These are phyloP conservation scores for Citrus glauca DNA, from an alignment of 345 rosid species.

Conservation along the genomic window DNA sequence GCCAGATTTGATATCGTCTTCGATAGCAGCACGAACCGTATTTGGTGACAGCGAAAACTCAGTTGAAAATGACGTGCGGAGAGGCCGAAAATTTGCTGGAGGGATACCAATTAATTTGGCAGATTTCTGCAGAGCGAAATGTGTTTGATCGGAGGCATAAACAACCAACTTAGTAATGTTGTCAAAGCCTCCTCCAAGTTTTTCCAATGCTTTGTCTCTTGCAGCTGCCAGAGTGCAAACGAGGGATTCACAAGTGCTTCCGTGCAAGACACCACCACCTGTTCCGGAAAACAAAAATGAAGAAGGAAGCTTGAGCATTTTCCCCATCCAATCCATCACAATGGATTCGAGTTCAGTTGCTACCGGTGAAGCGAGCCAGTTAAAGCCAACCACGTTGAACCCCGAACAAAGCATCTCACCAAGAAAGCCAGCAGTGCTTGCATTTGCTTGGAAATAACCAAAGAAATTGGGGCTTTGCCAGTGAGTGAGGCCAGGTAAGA, in stretches of 20 bases:
- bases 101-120: slow-evolving; percentile 19
- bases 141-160: slow-evolving; percentile 36
- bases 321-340: slow-evolving; percentile 34
- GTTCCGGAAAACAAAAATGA: slow-evolving; percentile 29
- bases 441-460: slow-evolving; percentile 19
- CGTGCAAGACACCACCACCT: slow-evolving; percentile 35
- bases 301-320: slow-evolving; percentile 29
- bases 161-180: slow-evolving; percentile 24
- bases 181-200: slow-evolving; percentile 5
- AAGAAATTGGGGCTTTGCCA: slow-evolving; percentile 35
- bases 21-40: background rate
- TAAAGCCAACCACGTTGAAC: slow-evolving; percentile 27
- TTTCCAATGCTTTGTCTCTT: slow-evolving; percentile 18
- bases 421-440: slow-evolving; percentile 24
- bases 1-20: slow-evolving; percentile 6
- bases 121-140: slow-evolving; percentile 22
- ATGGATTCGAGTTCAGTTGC: slow-evolving; percentile 41
- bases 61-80: background rate
- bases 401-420: slow-evolving; percentile 31
- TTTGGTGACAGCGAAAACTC: background rate
- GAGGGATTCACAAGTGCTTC: slow-evolving; percentile 27
- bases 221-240: slow-evolving; percentile 31
- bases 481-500: slow-evolving; percentile 27
- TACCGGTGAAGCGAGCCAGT: slow-evolving; percentile 29
- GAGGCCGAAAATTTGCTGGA: background rate